phyloP scores from a whole-genome alignment of 164 flowering plant genomes.

The Kalanchoe fedtschenkoi region DNA sequence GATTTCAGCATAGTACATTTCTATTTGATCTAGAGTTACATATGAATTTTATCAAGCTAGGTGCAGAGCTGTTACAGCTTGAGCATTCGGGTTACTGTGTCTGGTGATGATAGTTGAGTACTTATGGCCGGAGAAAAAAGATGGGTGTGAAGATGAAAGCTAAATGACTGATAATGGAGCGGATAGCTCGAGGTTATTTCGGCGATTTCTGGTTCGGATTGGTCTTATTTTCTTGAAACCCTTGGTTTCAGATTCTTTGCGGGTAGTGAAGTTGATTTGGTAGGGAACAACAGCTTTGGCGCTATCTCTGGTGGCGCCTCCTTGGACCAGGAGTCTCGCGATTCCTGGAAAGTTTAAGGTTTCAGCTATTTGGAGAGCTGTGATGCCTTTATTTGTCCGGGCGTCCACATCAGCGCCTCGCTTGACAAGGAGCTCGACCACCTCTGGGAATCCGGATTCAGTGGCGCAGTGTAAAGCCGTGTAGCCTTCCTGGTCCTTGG shows the following conservation, averaged over 20 bases:
- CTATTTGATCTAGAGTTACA: too few relatives aligned
- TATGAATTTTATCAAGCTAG: too few relatives aligned
- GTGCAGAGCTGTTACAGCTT: too few relatives aligned
- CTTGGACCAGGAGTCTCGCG: slow-evolving; percentile 29
- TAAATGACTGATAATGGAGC: slow-evolving; percentile 29
- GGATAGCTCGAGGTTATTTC: slow-evolving; percentile 24
- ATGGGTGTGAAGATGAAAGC: too few relatives aligned
- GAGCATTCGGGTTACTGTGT: too few relatives aligned
- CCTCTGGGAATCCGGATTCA: slow-evolving; percentile 54
- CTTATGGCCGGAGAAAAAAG: too few relatives aligned
- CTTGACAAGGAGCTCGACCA: slow-evolving; percentile 49
- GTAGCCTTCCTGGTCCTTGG: slow-evolving; percentile 61
- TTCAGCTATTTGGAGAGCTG: slow-evolving; percentile 47
- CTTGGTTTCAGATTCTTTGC: slow-evolving; percentile 5
- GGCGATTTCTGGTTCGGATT: slow-evolving; percentile 11
- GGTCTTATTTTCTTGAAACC: slow-evolving; percentile 13
- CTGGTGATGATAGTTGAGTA: too few relatives aligned
- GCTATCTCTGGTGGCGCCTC: slow-evolving; percentile 33
- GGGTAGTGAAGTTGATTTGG: background rate
- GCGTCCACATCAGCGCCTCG: slow-evolving; percentile 55
- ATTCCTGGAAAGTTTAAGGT: slow-evolving; percentile 46
- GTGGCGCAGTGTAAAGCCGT: slow-evolving; percentile 61
- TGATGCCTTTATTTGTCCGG: slow-evolving; percentile 42
- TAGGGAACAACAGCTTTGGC: background rate
- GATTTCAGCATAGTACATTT: too few relatives aligned